These are phyloP conservation scores for Metschnikowia baotianmanensis DNA, from an alignment of 805 yeast species.

Conservation along the genomic window DNA sequence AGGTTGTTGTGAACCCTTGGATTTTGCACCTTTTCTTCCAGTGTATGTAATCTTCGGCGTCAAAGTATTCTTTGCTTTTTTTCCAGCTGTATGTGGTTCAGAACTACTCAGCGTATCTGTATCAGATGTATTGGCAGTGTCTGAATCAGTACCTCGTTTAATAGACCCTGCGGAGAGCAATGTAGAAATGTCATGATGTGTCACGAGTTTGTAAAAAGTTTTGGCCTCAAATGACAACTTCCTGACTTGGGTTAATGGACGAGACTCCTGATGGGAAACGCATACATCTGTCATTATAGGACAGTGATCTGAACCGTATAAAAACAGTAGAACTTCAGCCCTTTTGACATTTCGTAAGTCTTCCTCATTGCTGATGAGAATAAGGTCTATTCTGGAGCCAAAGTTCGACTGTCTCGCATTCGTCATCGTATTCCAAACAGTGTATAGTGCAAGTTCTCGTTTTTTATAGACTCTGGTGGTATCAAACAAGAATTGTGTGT, in stretches of 20 bases:
- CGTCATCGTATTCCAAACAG: conserved; percentile 86
- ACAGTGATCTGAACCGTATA: conserved; percentile 93
- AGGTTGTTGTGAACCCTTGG: conserved; percentile 19
- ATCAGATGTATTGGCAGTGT: conserved; percentile 3
- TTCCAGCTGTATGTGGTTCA: background rate
- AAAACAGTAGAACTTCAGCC: conserved; percentile 61
- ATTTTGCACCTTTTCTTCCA: conserved; percentile 4
- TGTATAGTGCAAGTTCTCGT: conserved; percentile 63
- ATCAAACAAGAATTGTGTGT: conserved; percentile 47
- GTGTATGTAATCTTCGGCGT: conserved; percentile 3
- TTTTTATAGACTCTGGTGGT: conserved; percentile 57
- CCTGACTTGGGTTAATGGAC: background rate
- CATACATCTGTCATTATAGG: conserved; percentile 76
- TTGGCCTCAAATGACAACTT: conserved; percentile 24
- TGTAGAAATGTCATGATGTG: conserved; percentile 32
- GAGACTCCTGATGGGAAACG: conserved; percentile 9
- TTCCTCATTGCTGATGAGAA: conserved; percentile 46
- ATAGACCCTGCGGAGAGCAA: conserved; percentile 22
- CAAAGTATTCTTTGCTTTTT: conserved; percentile 1
- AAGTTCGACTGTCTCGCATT: conserved; percentile 77
- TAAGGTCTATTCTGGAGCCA: conserved; percentile 86
- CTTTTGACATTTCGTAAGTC: conserved; percentile 33
- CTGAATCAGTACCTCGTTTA: conserved; percentile 7
- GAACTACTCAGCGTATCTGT: conserved; percentile 3
- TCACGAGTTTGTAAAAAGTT: conserved; percentile 20